These are phyloP conservation scores for Mercurialis annua DNA, from an alignment of 345 rosid species.

Conservation along the genomic window DNA sequence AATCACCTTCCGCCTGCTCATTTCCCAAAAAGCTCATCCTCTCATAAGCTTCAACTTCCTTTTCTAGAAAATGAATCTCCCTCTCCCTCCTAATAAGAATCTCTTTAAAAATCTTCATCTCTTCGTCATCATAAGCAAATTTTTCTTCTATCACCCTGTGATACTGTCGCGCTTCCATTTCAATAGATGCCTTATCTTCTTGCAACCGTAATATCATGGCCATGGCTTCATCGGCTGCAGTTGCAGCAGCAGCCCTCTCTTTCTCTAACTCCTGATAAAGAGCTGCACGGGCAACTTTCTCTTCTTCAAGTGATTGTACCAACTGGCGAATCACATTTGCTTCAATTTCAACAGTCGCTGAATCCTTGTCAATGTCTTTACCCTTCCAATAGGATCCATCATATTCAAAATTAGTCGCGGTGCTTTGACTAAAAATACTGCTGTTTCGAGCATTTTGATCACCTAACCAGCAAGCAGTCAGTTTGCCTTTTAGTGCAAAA, in stretches of 20 bases:
- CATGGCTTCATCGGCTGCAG: slow-evolving; percentile 35
- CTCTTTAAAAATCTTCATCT: slow-evolving; percentile 33
- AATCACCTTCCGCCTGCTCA: slow-evolving; percentile 10
- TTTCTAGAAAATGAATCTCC: slow-evolving; percentile 32
- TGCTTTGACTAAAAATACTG: slow-evolving; percentile 21
- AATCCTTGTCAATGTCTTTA: slow-evolving; percentile 18
- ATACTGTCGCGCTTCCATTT: slow-evolving; percentile 33
- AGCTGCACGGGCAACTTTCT: slow-evolving; percentile 18
- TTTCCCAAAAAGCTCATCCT: slow-evolving; percentile 11
- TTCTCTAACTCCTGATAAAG: slow-evolving; percentile 31
- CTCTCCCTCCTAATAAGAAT: slow-evolving; percentile 28
- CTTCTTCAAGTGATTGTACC: slow-evolving; percentile 20
- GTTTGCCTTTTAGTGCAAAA: slow-evolving; percentile 10
- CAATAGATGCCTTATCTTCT: slow-evolving; percentile 29
- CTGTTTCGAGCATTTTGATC: slow-evolving; percentile 25
- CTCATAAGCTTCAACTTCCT: slow-evolving; percentile 24
- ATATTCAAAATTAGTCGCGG: slow-evolving; percentile 24
- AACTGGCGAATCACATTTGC: slow-evolving; percentile 12
- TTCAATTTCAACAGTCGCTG: slow-evolving; percentile 25
- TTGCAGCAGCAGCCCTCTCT: slow-evolving; percentile 37
- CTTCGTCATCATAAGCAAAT: slow-evolving; percentile 30
- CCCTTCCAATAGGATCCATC: slow-evolving; percentile 26
- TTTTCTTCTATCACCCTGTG: slow-evolving; percentile 31
- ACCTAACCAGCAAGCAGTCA: slow-evolving; percentile 31
- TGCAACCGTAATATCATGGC: slow-evolving; percentile 36